Evolutionary conservation across 2,329 filamentous ascomycete species (phyloP), one percentile per base, ranked within the genome.

Genomic region (Phaeosphaeriaceae sp.): DNA sequence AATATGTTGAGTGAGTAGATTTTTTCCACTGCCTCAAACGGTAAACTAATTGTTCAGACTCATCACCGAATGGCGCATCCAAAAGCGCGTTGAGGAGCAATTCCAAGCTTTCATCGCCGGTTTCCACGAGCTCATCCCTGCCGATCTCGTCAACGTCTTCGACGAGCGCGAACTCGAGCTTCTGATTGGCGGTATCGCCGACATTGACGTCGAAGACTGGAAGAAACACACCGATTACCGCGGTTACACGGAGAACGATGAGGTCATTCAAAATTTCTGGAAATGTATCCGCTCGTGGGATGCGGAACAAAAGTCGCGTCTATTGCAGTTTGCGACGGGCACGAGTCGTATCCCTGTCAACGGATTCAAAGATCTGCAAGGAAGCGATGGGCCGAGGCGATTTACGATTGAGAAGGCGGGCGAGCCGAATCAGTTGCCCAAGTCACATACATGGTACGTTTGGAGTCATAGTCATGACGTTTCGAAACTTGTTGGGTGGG

Each of bases 151-250:
- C 79, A 98, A 97, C 71, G 95, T 99, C 42, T 99, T 99, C 73
- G 95, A 99, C 74, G 95, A 99, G 83, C 91, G 95, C 71, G 95
- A 99, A 80, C 84, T 99, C 48, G 95, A 99, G 80, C 82, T 99
- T 67, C 85, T 99, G 68, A 98, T 99, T 74, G 95, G 95, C 66
- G 95, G 95, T 85, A 99, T 99, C 70, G 95, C 95, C n/a, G 95
- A 99, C 80, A 99, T 99, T 68, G 95, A 99, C 73, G 94, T 99
- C 17, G 95, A 99, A 60, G 95, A 99, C 80, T 99, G 95, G 95
- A 98, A 99, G 90, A 99, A 99, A 84, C 95, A 99, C 81, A 99
- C 95, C 48, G 95, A 99, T 76, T 99, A 99, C 80, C 91, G 95
- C 69, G 95, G 95, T 54, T 99, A 99, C 85, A 97, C 96, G 10